phyloP scores from a whole-genome alignment of 2,329 filamentous ascomycete species.

The Colletotrichum chlorophyti region DNA sequence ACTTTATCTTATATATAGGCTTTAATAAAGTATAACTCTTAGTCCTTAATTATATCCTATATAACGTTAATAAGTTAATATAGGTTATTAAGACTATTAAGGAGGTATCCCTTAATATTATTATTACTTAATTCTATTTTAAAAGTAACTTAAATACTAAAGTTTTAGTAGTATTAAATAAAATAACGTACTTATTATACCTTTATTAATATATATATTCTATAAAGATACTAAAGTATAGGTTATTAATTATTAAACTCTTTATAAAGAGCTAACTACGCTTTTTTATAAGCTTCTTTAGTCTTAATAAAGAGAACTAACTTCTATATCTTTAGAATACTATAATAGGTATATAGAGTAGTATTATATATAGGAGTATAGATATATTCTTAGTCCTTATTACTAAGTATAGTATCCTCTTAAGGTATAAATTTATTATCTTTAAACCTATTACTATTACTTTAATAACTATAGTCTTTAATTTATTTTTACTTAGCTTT shows the following conservation, averaged over 20 bases:
- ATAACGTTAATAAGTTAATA: too few species aligned
- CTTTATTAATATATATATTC: not conserved
- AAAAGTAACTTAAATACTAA: not conserved
- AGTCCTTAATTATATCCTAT: too few species aligned
- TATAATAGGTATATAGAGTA: too few species aligned
- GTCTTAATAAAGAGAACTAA: too few species aligned
- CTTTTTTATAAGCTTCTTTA: not conserved
- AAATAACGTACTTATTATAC: not conserved
- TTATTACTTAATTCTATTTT: too few species aligned
- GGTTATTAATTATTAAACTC: not conserved
- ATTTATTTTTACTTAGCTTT: not conserved
- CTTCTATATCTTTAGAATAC: too few species aligned
- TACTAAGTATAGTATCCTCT: not conserved
- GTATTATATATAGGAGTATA: too few species aligned
- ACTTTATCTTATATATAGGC: too few species aligned
- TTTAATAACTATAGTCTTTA: not conserved
- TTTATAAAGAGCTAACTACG: not conserved
- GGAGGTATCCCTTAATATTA: too few species aligned
- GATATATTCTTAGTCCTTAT: too few species aligned
- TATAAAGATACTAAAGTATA: not conserved
- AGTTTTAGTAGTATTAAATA: not conserved
- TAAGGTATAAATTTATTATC: not conserved
- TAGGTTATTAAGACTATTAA: too few species aligned
- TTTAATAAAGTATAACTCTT: too few species aligned
- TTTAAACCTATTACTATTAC: not conserved